Evolutionary conservation across 495 filamentous ascomycete species (phyloP), one percentile per base, ranked within the genome.

Genomic region (Neurospora sp.): DNA sequence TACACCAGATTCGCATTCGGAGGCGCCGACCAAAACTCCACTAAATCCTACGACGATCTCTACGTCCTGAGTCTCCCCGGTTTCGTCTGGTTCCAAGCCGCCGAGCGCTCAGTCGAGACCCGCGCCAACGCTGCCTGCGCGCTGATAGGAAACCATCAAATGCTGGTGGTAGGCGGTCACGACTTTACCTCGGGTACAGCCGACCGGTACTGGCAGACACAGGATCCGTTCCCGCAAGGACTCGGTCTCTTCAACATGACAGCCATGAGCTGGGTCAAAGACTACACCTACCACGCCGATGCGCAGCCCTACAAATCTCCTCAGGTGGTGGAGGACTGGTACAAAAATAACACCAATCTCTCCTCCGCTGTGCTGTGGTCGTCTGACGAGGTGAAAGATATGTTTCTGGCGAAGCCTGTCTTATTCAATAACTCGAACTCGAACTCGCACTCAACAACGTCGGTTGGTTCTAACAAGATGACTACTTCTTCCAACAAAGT

Each of bases 251-350:
- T 70, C 10, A 40, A 70, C 10, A 70, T 70, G 69, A 70, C 69
- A 1, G n/a, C 27, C 20, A 16, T 37, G 38, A 40, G 38, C 27
- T 69, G 68, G 68, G 42, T n/a, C 20, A 38, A n/a, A 22, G 53
- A 42, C 1, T 70, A 73, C 35, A 42, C 70, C 14, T 75, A 74
- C 22, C 35, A 75, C 44, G 74, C 74, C 8, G 37, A 70, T 35
- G 72, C 72, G 3, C 69, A 70, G 8, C 39, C 68, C 11, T 75
- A 75, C 40, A n/a, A 74, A n/a, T 68, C 72, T 27, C 69, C 72
- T 1, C 35, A 72, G 3, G 40, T 68, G 40, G 46, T 75, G 16
- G 39, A 71, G 39, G 40, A 59, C 4, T 72, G 70, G 74, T 75
- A 75, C 69, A 35, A 22, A 2, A 53, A 16, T 9, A 48, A 20